phyloP scores from a whole-genome alignment of 2,329 filamentous ascomycete species.

The Aspergillus floridensis region DNA sequence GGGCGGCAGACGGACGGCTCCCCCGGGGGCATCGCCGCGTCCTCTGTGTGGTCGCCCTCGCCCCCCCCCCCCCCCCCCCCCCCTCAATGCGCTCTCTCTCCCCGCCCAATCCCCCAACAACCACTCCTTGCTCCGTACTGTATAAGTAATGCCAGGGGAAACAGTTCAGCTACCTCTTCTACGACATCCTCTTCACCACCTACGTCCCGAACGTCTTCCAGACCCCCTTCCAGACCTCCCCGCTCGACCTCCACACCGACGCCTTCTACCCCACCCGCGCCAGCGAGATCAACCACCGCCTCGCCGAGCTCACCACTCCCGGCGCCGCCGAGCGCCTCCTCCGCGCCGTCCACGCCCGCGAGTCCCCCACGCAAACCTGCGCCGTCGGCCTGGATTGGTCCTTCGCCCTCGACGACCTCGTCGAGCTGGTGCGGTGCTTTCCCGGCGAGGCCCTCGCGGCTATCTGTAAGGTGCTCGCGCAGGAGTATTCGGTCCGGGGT shows the following conservation, averaged over 20 bases:
- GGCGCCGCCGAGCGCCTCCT: slow-evolving; percentile 69
- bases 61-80: not conserved
- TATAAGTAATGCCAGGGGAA: not conserved
- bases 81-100: not conserved
- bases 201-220: slow-evolving; percentile 97
- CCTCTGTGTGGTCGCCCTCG: too few species aligned
- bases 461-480: slow-evolving; percentile 89
- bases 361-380: slow-evolving; percentile 71
- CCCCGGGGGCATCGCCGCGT: too few species aligned
- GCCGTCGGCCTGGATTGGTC: slow-evolving; percentile 92
- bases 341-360: slow-evolving; percentile 63
- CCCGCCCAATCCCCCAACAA: not conserved
- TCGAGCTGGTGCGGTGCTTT: slow-evolving; percentile 77
- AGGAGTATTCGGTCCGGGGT: slow-evolving; percentile 85
- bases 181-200: slow-evolving; percentile 77
- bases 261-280: slow-evolving; percentile 83
- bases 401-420: slow-evolving; percentile 73
- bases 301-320: slow-evolving; percentile 78
- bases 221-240: slow-evolving; percentile 90
- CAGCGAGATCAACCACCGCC: slow-evolving; percentile 81
- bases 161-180: slow-evolving; percentile 79
- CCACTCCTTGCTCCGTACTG: too few species aligned
- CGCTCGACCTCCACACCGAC: slow-evolving; percentile 88
- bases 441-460: slow-evolving; percentile 74
- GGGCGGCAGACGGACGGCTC: too few species aligned